phyloP scores from a whole-genome alignment of 2,329 filamentous ascomycete species.

The Elsinoe arachidis region DNA sequence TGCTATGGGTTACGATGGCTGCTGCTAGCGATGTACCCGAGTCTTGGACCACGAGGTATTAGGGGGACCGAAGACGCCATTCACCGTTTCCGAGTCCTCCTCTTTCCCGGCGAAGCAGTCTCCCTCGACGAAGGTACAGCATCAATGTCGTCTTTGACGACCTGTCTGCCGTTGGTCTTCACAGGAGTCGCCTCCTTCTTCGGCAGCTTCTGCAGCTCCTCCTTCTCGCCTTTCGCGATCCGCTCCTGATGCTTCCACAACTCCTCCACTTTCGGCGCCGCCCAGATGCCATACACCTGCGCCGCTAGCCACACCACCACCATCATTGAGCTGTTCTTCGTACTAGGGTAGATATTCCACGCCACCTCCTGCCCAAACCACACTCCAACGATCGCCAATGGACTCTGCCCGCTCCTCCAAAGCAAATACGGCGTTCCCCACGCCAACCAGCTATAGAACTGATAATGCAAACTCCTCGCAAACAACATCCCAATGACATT shows the following conservation, averaged over 20 bases:
- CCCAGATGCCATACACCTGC: slow-evolving; percentile 57
- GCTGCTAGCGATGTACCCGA: too few species aligned
- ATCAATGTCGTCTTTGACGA: neutral
- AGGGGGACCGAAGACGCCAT: neutral
- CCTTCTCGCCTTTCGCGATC: slow-evolving; percentile 13
- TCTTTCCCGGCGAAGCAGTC: neutral
- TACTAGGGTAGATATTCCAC: slow-evolving; percentile 92
- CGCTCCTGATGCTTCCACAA: neutral
- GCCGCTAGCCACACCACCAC: slow-evolving; percentile 64
- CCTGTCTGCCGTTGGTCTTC: neutral
- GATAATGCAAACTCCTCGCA: slow-evolving; percentile 83
- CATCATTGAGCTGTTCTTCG: slow-evolving; percentile 50
- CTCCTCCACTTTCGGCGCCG: neutral
- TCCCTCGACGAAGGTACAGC: neutral
- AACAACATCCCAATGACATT: slow-evolving; percentile 75
- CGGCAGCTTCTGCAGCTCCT: neutral
- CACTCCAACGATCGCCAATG: slow-evolving; percentile 55
- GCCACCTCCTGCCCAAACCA: slow-evolving; percentile 82
- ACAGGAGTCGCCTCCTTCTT: neutral
- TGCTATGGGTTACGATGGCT: too few species aligned
- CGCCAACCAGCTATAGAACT: slow-evolving; percentile 86
- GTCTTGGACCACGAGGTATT: too few species aligned
- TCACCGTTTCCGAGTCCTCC: neutral
- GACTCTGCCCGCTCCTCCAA: slow-evolving; percentile 66
- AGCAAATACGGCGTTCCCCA: slow-evolving; percentile 84